Percentiles rank a stretch among this genome's conserved stretches.
Conservation (phyloP, 768 basidiomycete species). For the Lepiota brunneoincarnata region DNA sequence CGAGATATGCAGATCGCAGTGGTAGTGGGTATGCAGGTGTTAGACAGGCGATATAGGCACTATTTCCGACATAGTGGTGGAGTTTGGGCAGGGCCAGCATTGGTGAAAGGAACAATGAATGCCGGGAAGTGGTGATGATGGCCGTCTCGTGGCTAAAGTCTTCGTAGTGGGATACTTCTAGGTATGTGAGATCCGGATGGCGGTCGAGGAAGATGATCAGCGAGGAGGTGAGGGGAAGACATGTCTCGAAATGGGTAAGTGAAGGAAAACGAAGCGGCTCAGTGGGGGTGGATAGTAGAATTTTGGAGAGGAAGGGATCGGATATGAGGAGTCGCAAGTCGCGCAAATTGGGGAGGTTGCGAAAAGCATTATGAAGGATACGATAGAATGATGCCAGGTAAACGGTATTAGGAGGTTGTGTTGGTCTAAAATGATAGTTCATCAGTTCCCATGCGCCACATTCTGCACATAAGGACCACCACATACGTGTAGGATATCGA, state of each 20-base stretch:
- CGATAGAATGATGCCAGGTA: conserved; percentile 28
- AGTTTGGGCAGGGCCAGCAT: conserved; percentile 25
- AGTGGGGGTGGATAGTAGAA: conserved; percentile 17
- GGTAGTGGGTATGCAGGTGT: conserved; percentile 19
- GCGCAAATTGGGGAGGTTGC: conserved; percentile 23
- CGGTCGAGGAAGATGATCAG: conserved; percentile 33
- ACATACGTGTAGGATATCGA: conserved; percentile 34
- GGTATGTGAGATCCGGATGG: conserved; percentile 30
- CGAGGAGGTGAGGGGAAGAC: conserved; percentile 26
- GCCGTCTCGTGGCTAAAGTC: conserved; percentile 13
- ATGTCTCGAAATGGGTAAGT: conserved; percentile 34
- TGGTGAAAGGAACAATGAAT: neutral
- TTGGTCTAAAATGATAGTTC: conserved; percentile 6
- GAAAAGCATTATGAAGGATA: conserved; percentile 26
- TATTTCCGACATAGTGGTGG: conserved; percentile 35
- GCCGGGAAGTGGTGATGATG: neutral
- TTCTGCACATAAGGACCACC: neutral
- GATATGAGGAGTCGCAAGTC: conserved; percentile 29
- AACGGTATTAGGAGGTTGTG: conserved; percentile 18
- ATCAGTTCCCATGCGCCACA: neutral
- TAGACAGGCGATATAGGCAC: conserved; percentile 26
- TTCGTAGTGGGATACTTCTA: conserved; percentile 33
- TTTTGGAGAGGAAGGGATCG: conserved; percentile 25
- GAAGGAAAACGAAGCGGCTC: conserved; percentile 19
- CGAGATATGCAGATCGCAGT: conserved; percentile 33